These are phyloP conservation scores for Amesomyces nigricolor DNA, from an alignment of 2,329 filamentous ascomycete species.

Conservation along the genomic window DNA sequence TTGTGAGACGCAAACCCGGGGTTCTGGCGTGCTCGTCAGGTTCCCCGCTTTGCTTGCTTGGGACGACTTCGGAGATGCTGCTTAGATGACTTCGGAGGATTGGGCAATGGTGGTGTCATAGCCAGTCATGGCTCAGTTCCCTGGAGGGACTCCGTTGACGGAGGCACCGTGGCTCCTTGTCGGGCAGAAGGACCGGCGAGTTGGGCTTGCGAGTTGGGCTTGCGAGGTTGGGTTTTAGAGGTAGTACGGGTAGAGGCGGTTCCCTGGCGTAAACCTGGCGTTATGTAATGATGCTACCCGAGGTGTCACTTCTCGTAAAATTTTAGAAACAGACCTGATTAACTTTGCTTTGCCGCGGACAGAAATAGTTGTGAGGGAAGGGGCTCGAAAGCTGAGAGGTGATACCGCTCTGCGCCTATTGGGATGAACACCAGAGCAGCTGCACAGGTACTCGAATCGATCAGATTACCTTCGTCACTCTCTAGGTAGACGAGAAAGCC, in stretches of 20 bases:
- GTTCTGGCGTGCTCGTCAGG: not conserved
- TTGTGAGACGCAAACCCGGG: not conserved
- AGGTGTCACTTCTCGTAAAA: not conserved
- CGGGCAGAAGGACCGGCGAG: not conserved
- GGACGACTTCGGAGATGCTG: not conserved
- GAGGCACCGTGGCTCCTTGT: conserved; percentile 6
- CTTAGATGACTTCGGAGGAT: not conserved
- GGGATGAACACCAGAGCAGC: too few relatives aligned
- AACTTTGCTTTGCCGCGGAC: too few relatives aligned
- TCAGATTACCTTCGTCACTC: too few relatives aligned
- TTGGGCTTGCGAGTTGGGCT: too few relatives aligned
- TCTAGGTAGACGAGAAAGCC: too few relatives aligned
- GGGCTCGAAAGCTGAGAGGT: too few relatives aligned
- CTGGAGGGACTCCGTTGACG: not conserved
- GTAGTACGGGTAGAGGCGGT: not conserved
- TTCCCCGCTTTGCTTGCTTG: too few relatives aligned
- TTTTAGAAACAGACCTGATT: too few relatives aligned
- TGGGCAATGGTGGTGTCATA: too few relatives aligned
- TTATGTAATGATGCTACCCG: not conserved
- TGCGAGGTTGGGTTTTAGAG: not conserved
- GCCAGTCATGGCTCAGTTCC: not conserved
- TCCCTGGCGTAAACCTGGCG: not conserved
- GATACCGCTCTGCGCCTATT: too few relatives aligned
- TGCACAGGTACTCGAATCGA: too few relatives aligned
- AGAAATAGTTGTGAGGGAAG: too few relatives aligned